phyloP scores from a whole-genome alignment of 2,329 filamentous ascomycete genomes.

The Ophiostoma tasmaniense region DNA sequence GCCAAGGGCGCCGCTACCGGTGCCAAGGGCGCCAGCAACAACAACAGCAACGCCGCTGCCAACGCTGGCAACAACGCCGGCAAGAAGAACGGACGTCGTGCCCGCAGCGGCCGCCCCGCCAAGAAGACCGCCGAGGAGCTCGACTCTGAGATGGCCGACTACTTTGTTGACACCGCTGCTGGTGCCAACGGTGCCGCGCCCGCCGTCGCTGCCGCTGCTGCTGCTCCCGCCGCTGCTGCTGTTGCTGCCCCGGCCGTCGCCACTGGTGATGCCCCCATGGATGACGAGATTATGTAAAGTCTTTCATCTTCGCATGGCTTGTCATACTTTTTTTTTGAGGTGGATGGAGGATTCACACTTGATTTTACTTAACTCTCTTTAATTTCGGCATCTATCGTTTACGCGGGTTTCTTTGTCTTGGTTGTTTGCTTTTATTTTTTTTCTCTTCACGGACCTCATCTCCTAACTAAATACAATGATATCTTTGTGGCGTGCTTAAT shows the following conservation, averaged over 20 bases:
- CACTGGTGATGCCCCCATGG: conserved; percentile 54
- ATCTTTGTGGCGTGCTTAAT: conserved; percentile 1
- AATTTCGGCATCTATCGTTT: not conserved
- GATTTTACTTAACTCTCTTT: not conserved
- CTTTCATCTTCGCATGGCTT: not conserved
- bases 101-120: conserved; percentile 55
- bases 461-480: not conserved
- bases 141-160: conserved; percentile 95
- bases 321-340: not conserved
- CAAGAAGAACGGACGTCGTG: conserved; percentile 40
- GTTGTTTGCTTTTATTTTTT: not conserved
- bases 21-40: conserved; percentile 30
- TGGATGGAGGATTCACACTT: not conserved
- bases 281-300: conserved; percentile 51
- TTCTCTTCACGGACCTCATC: not conserved
- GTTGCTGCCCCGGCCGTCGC: conserved; percentile 36
- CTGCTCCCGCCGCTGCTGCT: conserved; percentile 28
- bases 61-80: conserved; percentile 31
- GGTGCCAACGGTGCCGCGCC: conserved; percentile 30
- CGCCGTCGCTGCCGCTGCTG: conserved; percentile 29
- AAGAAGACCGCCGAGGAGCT: conserved; percentile 94
- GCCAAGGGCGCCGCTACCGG: conserved; percentile 35
- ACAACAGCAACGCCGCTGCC: conserved; percentile 22
- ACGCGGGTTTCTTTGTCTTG: not conserved
- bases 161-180: conserved; percentile 57